Evolutionary conservation across 2,329 filamentous ascomycete species (phyloP).

Genomic region (Thielaviopsis ethacetica): DNA sequence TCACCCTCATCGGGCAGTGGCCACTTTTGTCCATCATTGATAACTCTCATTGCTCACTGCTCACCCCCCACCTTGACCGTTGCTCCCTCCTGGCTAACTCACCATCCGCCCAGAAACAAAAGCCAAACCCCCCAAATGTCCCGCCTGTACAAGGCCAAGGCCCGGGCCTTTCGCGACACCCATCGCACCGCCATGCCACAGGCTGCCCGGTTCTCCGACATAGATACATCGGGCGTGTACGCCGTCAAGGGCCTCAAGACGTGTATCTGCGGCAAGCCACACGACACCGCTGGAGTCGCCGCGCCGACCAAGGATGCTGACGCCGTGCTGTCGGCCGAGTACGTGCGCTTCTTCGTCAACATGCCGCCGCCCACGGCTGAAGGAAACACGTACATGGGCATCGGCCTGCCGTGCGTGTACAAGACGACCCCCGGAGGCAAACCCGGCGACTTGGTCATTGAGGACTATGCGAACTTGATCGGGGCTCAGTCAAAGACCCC

Average conservation of each 20-base stretch:
- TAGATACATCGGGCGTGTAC: no score
- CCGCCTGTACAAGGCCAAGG: background rate
- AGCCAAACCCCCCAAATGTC: background rate
- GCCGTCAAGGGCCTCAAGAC: background rate
- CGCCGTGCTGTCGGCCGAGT: background rate
- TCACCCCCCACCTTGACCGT: no score
- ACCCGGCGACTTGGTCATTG: background rate
- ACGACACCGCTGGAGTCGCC: background rate
- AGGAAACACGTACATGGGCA: background rate
- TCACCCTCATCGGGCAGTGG: no score
- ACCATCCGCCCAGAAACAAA: background rate
- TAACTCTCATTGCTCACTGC: background rate
- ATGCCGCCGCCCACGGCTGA: background rate
- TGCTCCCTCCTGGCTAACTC: no score
- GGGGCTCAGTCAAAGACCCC: background rate
- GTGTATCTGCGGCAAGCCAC: background rate
- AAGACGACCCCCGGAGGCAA: background rate
- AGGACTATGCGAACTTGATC: background rate
- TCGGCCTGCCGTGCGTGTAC: background rate
- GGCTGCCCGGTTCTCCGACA: no score
- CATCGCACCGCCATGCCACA: background rate
- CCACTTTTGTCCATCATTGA: no score
- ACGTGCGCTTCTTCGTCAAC: background rate
- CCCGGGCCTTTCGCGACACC: background rate
- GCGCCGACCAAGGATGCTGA: background rate